Percentiles rank a stretch among this genome's conserved stretches.
phyloP scores from a whole-genome alignment of 129 eudicot genomes.

The Silybum marianum region DNA sequence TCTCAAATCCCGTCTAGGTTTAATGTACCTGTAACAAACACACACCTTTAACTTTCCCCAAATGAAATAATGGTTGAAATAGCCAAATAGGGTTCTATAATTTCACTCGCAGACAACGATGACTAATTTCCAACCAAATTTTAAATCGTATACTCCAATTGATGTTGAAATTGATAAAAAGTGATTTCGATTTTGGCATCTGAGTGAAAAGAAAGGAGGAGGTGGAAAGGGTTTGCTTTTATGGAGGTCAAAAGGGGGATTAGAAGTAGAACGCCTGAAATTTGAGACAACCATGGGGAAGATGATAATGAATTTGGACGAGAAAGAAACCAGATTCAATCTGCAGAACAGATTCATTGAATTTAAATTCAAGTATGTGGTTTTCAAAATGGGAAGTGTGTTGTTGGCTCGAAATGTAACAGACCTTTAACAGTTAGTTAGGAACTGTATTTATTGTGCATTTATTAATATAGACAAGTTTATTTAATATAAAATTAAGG shows the following conservation, averaged over 20 bases:
- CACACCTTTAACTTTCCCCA: neutral
- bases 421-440: neutral
- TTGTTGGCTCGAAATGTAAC: neutral
- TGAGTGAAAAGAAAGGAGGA: constrained; percentile 1
- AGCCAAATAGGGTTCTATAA: constrained; percentile 20
- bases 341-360: neutral
- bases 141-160: neutral
- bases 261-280: constrained; percentile 1
- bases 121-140: neutral
- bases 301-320: constrained; percentile 31
- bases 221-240: constrained; percentile 22
- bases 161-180: constrained; percentile 11
- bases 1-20: constrained; percentile 40
- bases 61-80: constrained; percentile 14
- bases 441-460: neutral
- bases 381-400: neutral
- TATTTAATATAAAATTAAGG: neutral
- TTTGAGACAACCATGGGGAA: constrained; percentile 22
- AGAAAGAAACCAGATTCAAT: constrained; percentile 24
- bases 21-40: constrained; percentile 33
- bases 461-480: neutral
- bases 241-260: constrained; percentile 15
- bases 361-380: constrained; percentile 17
- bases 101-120: constrained; percentile 22
- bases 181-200: neutral